A percentile compares a stretch with the other conserved stretches of the same genome.
These are phyloP conservation scores for Salix brachista DNA, from an alignment of 345 rosid genomes.

Conservation along the genomic window DNA sequence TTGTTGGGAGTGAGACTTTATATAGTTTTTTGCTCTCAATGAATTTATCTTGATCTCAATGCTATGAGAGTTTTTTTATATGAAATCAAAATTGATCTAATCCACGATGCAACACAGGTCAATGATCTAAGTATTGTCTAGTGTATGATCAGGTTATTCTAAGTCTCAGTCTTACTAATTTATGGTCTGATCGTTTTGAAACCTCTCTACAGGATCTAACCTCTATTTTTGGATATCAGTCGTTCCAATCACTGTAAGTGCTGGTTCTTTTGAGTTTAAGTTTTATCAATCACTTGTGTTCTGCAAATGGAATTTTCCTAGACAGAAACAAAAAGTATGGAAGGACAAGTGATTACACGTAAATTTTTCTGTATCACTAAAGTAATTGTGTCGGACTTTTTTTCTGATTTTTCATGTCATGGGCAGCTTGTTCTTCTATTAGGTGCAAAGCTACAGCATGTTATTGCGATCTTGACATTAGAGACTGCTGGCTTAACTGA, in stretches of 20 bases:
- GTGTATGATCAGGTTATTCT: neutral
- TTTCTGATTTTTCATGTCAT: constrained; percentile 12
- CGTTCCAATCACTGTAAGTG: constrained; percentile 77
- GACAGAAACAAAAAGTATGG: neutral
- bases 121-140: neutral
- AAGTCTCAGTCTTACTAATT: neutral
- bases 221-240: constrained; percentile 97
- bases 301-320: neutral
- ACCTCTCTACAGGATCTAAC: constrained; percentile 63
- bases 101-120: too few species aligned
- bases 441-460: constrained; percentile 84
- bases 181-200: constrained; percentile 1
- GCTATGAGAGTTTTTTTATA: too few species aligned
- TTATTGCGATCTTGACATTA: constrained; percentile 81
- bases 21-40: too few species aligned
- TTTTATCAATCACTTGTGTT: constrained; percentile 2
- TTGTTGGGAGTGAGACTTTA: too few species aligned
- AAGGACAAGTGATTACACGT: neutral
- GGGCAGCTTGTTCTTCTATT: constrained; percentile 71
- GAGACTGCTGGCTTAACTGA: constrained; percentile 63
- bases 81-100: too few species aligned
- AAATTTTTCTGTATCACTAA: neutral
- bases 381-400: neutral
- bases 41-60: too few species aligned
- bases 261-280: constrained; percentile 3